phyloP scores from a whole-genome alignment of 305 asterid species.

The Plantago coronopus region DNA sequence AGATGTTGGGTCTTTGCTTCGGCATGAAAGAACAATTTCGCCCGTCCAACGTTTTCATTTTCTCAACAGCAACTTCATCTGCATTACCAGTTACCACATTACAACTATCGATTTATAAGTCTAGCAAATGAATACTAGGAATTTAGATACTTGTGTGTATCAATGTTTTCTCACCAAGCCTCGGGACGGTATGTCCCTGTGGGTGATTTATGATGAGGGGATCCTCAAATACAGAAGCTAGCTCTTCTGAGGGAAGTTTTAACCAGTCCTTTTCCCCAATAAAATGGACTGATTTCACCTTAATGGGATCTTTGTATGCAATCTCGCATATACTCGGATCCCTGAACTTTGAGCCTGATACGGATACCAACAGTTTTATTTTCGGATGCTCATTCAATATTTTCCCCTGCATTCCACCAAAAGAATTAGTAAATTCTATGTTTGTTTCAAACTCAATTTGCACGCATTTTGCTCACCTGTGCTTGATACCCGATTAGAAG shows the following conservation, averaged over 20 bases:
- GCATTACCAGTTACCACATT: too few species aligned
- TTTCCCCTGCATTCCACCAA: slow-evolving; percentile 38
- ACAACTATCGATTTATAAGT: too few species aligned
- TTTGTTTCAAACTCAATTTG: too few species aligned
- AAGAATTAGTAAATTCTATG: too few species aligned
- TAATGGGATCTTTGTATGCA: slow-evolving; percentile 52
- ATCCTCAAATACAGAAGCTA: slow-evolving; percentile 40
- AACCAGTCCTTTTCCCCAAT: slow-evolving; percentile 66
- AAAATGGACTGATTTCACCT: slow-evolving; percentile 52
- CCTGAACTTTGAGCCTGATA: slow-evolving; percentile 62
- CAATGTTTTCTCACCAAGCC: slow-evolving; percentile 47
- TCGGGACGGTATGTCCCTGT: slow-evolving; percentile 64
- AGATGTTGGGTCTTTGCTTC: slow-evolving; percentile 9
- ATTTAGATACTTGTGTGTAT: too few species aligned
- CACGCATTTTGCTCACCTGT: slow-evolving; percentile 30
- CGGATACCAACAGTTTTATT: slow-evolving; percentile 44
- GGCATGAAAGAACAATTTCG: slow-evolving; percentile 19
- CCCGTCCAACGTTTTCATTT: slow-evolving; percentile 35
- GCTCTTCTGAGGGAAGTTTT: slow-evolving; percentile 54
- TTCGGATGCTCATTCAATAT: slow-evolving; percentile 50
- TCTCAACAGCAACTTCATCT: slow-evolving; percentile 45
- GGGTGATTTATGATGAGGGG: slow-evolving; percentile 58
- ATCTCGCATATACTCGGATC: slow-evolving; percentile 41
- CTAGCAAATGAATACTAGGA: neutral
- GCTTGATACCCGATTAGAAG: slow-evolving; percentile 57